Evolutionary conservation across 371 early-diverging fungal species (phyloP).

Genomic region (Sporodiniella umbellata): DNA sequence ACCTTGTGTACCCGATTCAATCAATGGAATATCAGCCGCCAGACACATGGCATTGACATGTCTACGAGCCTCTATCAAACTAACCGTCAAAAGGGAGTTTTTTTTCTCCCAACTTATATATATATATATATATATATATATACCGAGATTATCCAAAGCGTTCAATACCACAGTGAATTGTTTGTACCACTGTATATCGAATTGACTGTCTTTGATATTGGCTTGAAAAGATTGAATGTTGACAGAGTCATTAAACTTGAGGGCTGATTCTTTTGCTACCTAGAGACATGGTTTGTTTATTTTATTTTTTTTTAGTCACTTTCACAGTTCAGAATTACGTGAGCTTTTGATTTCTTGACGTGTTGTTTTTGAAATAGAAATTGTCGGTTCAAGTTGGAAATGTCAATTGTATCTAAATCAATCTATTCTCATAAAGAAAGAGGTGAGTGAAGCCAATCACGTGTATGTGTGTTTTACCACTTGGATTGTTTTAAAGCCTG

Average conservation of each 20-base stretch:
- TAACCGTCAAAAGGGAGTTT: too few species aligned
- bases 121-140: too few species aligned
- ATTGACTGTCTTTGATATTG: conserved; percentile 83
- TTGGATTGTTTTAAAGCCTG: conserved; percentile 83
- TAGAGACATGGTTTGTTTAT: too few species aligned
- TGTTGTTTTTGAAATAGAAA: conserved; percentile 95
- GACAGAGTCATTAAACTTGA: conserved; percentile 77
- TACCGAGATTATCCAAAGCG: conserved; percentile 98
- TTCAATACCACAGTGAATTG: conserved; percentile 95
- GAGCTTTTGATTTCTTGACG: conserved; percentile 92
- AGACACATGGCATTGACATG: conserved; percentile 97
- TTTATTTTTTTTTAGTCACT: too few species aligned
- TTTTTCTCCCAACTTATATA: too few species aligned
- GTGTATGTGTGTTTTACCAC: conserved; percentile 48
- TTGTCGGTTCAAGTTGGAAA: conserved; percentile 98
- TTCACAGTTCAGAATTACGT: too few species aligned
- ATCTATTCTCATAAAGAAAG: conserved; percentile 49
- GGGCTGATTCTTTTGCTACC: conserved; percentile 78
- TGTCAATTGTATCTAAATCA: conserved; percentile 98
- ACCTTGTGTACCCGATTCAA: conserved; percentile 98
- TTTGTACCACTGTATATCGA: conserved; percentile 86
- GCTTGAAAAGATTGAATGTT: conserved; percentile 77
- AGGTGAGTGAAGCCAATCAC: too few species aligned
- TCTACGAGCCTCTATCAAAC: conserved; percentile 88
- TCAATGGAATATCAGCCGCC: conserved; percentile 81